Conservation (phyloP, 306 rosid genomes). For the Dryas alaskensis region DNA sequence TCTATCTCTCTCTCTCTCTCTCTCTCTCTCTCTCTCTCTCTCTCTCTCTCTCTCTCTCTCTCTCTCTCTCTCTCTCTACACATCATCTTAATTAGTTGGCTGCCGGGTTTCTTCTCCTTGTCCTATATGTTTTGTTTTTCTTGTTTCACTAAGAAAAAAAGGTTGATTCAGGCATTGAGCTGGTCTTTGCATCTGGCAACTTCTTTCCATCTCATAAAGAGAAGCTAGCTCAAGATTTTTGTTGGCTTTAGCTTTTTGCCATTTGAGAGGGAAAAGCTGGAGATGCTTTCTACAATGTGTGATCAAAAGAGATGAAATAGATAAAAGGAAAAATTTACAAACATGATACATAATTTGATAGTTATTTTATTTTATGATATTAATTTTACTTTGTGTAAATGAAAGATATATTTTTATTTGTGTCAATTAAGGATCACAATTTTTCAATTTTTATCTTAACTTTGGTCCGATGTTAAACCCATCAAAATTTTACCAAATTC, state of each 20-base stretch:
- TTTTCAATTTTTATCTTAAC: too few species aligned
- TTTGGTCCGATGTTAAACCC: too few species aligned
- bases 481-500: too few species aligned
- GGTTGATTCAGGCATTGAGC: background rate
- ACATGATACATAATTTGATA: too few species aligned
- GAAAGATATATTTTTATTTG: too few species aligned
- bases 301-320: background rate
- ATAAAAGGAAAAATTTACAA: background rate
- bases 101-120: background rate
- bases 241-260: slow-evolving; percentile 18
- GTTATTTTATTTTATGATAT: too few species aligned
- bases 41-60: background rate
- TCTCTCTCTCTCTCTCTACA: background rate
- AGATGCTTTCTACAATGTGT: slow-evolving; percentile 19
- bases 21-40: too few species aligned
- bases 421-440: too few species aligned
- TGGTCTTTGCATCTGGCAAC: slow-evolving; percentile 1
- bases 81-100: slow-evolving; percentile 5
- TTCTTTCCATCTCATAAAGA: slow-evolving; percentile 13
- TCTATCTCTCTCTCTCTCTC: too few species aligned
- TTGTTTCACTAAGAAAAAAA: background rate
- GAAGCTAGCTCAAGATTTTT: background rate
- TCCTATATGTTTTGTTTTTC: background rate
- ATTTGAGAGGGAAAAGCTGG: slow-evolving; percentile 4
- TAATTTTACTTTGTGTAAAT: too few species aligned